Evolutionary conservation across 2,329 filamentous ascomycete genomes (phyloP).

Genomic region (Ophiosphaerella korrae): DNA sequence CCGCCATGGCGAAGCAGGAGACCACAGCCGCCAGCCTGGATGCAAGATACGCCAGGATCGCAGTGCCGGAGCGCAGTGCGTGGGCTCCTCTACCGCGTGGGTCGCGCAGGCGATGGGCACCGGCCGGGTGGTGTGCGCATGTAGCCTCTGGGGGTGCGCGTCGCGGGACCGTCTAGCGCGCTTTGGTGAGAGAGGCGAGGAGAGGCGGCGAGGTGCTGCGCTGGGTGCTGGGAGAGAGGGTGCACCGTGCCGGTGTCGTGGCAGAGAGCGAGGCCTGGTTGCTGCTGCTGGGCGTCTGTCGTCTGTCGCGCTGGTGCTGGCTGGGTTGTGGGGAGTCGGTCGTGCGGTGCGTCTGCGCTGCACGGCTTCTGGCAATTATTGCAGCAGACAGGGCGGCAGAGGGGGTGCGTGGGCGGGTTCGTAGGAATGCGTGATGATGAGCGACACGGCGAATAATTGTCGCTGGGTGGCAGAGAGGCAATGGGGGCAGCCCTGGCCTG

Average conservation of each 20-base stretch:
- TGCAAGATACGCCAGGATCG: conserved; percentile 44
- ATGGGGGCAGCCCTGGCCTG: conserved; percentile 30
- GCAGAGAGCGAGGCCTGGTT: too few relatives aligned
- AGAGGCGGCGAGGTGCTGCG: too few relatives aligned
- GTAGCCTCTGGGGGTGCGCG: conserved; percentile 31
- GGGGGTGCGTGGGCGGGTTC: conserved; percentile 39
- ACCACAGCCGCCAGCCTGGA: conserved; percentile 48
- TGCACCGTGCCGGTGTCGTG: conserved; percentile 10
- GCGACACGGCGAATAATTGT: conserved; percentile 43
- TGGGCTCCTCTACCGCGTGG: conserved; percentile 26
- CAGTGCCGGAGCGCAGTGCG: conserved; percentile 13
- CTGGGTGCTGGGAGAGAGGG: background rate
- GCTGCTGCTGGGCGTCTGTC: conserved; percentile 16
- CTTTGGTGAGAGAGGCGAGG: conserved; percentile 14
- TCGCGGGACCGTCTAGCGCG: conserved; percentile 35
- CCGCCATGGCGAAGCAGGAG: conserved; percentile 48
- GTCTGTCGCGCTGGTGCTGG: conserved; percentile 30
- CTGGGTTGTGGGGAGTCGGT: conserved; percentile 15
- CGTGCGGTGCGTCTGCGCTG: background rate
- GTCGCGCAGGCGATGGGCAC: conserved; percentile 26
- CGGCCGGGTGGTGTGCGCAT: conserved; percentile 29
- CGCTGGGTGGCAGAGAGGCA: conserved; percentile 28
- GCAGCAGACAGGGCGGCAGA: conserved; percentile 17
- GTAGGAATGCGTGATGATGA: conserved; percentile 27
- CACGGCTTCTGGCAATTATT: conserved; percentile 30